Percentiles rank a stretch among this genome's conserved stretches.
phyloP scores from a whole-genome alignment of 345 rosid genomes.

The Crucihimalaya himalaica region DNA sequence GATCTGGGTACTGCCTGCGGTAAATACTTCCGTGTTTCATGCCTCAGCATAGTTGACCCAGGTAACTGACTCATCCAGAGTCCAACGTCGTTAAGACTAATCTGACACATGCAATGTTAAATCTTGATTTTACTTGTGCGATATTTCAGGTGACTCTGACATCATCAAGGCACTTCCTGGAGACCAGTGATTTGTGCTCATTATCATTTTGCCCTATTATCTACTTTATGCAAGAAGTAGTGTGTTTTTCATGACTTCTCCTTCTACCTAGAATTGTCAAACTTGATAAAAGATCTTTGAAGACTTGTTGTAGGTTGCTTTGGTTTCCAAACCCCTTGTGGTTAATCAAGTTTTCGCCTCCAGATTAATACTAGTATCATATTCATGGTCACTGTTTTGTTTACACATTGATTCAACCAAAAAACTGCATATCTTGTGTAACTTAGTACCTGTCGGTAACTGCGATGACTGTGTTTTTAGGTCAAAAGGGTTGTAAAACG shows the following conservation, averaged over 20 bases:
- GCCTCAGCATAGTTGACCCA: slow-evolving; percentile 63
- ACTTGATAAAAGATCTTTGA: background rate
- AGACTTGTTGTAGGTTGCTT: background rate
- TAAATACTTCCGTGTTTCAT: slow-evolving; percentile 66
- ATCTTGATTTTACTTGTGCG: background rate
- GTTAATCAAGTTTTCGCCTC: background rate
- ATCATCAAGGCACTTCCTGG: slow-evolving; percentile 64
- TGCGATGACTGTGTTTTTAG: no score
- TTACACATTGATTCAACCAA: no score
- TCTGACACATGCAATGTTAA: background rate
- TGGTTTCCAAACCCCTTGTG: slow-evolving; percentile 6
- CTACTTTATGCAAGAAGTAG: slow-evolving; percentile 11
- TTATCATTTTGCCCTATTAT: slow-evolving; percentile 3
- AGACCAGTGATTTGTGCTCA: slow-evolving; percentile 44
- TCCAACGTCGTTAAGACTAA: background rate
- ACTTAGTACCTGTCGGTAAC: no score
- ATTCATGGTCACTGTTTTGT: no score
- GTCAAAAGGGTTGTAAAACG: no score
- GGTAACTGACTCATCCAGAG: slow-evolving; percentile 36
- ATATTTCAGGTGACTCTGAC: slow-evolving; percentile 65
- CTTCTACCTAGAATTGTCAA: background rate
- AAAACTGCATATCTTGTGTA: no score
- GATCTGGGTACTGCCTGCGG: slow-evolving; percentile 76
- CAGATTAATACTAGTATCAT: background rate
- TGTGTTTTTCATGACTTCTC: background rate